These are phyloP conservation scores for Alternaria longipes DNA, from an alignment of 2,329 filamentous ascomycete species.

Conservation along the genomic window DNA sequence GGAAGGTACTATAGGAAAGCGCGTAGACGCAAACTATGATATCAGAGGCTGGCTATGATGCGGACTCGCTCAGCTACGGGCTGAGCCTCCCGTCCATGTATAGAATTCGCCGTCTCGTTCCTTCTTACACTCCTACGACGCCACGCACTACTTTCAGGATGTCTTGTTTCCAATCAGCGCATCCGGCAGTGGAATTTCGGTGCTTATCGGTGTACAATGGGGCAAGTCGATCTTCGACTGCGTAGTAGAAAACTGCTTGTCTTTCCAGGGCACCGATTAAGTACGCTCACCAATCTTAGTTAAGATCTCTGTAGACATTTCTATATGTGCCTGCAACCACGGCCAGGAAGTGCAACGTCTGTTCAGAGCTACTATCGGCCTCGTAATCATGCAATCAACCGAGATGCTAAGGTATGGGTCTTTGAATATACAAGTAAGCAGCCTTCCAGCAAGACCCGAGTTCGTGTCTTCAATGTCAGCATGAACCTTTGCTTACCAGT, in stretches of 20 bases:
- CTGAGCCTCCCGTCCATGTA: background rate
- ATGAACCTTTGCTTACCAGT: background rate
- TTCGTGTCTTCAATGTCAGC: background rate
- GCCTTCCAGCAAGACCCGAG: background rate
- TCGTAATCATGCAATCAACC: background rate
- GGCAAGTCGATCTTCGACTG: background rate
- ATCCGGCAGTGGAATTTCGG: background rate
- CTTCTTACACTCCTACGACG: background rate
- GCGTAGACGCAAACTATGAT: background rate
- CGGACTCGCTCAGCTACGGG: background rate
- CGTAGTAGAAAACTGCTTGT: background rate
- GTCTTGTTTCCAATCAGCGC: background rate
- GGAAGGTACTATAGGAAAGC: background rate
- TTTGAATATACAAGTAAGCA: background rate
- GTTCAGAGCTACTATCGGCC: background rate
- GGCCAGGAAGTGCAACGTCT: background rate
- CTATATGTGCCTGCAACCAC: background rate
- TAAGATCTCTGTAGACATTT: background rate
- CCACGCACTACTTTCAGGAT: background rate
- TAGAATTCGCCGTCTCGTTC: background rate
- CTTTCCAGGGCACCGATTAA: background rate
- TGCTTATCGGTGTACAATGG: background rate
- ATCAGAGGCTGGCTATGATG: background rate
- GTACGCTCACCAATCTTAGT: background rate
- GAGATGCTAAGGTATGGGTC: background rate